Conservation (phyloP, 2,329 filamentous ascomycete species). For the Myriosclerotinia curreyana region DNA sequence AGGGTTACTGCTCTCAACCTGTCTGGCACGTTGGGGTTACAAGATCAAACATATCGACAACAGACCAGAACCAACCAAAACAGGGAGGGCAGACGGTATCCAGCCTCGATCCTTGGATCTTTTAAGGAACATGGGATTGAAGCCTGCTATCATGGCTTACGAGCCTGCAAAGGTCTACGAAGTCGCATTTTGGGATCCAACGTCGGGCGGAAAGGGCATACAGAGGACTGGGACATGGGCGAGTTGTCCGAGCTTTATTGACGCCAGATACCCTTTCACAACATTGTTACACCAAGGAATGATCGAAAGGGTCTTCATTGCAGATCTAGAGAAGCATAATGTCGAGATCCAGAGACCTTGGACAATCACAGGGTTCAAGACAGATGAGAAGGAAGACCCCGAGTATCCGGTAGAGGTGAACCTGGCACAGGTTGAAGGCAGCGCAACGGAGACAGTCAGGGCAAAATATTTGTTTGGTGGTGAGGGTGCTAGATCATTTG, state of each 20-base stretch:
- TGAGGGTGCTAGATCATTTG: slow-evolving; percentile 66
- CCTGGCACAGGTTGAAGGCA: slow-evolving; percentile 73
- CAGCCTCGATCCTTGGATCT: slow-evolving; percentile 86
- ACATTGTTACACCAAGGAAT: slow-evolving; percentile 68
- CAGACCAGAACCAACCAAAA: slow-evolving; percentile 76
- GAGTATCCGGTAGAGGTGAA: slow-evolving; percentile 79
- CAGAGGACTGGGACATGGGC: slow-evolving; percentile 73
- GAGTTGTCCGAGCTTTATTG: slow-evolving; percentile 81
- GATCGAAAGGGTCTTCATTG: slow-evolving; percentile 68
- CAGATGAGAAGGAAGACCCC: slow-evolving; percentile 53
- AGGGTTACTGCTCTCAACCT: slow-evolving; percentile 82
- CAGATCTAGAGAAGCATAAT: slow-evolving; percentile 61
- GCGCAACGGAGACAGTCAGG: slow-evolving; percentile 63
- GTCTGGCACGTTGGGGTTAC: slow-evolving; percentile 88
- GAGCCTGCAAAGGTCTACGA: slow-evolving; percentile 83
- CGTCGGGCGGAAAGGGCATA: slow-evolving; percentile 54
- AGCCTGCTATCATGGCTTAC: slow-evolving; percentile 82
- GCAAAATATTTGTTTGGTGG: slow-evolving; percentile 70
- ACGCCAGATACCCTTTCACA: slow-evolving; percentile 68
- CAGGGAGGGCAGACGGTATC: slow-evolving; percentile 86
- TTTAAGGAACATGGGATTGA: slow-evolving; percentile 84
- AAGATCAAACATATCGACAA: slow-evolving; percentile 95
- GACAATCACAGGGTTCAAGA: slow-evolving; percentile 59
- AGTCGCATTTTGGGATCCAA: slow-evolving; percentile 70
- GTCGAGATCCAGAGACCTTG: slow-evolving; percentile 61